A percentile compares a stretch with the other conserved stretches of the same genome.
These are phyloP conservation scores for Triticum urartu DNA, from an alignment of 176 grass and related monocot genomes.

Conservation along the genomic window DNA sequence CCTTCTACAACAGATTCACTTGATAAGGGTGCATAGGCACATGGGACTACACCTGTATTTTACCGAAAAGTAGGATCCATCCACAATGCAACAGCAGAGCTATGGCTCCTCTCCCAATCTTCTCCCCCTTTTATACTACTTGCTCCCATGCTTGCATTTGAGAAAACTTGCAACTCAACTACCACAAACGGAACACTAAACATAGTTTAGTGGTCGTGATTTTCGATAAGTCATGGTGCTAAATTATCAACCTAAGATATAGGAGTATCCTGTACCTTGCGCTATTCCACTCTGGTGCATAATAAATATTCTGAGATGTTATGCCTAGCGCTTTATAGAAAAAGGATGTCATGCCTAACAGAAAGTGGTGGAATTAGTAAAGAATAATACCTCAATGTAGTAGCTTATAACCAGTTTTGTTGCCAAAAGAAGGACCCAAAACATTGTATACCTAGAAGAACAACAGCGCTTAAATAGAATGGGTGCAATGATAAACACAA, in stretches of 20 bases:
- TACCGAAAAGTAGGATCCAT: too few species aligned
- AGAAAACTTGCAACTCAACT: background rate
- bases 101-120: too few species aligned
- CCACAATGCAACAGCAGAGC: too few species aligned
- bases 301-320: background rate
- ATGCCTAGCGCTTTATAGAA: too few species aligned
- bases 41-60: background rate
- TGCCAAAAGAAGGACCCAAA: slow-evolving; percentile 80
- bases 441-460: slow-evolving; percentile 78
- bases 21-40: too few species aligned
- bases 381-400: slow-evolving; percentile 63
- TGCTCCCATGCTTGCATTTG: background rate
- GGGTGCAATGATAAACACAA: slow-evolving; percentile 2
- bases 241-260: too few species aligned
- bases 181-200: too few species aligned
- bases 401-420: slow-evolving; percentile 84
- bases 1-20: too few species aligned
- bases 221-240: too few species aligned
- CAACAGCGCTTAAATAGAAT: slow-evolving; percentile 12
- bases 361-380: slow-evolving; percentile 22
- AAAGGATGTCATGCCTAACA: background rate
- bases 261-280: background rate
- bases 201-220: too few species aligned
- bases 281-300: background rate
- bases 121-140: too few species aligned